These are phyloP conservation scores for Jacaranda copaia DNA, from an alignment of 257 asterid species.

Conservation along the genomic window DNA sequence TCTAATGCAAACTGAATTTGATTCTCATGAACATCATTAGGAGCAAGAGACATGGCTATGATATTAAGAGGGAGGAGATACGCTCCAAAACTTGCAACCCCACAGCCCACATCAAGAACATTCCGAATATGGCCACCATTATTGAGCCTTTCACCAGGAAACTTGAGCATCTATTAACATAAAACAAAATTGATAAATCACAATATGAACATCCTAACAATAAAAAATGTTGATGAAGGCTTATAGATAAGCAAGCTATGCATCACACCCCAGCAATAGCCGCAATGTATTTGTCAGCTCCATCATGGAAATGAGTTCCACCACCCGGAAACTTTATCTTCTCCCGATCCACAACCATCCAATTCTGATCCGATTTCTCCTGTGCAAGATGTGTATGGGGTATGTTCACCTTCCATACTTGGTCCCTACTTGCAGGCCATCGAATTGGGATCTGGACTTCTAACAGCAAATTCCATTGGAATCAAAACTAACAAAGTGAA, in stretches of 20 bases:
- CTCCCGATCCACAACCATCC: slow-evolving; percentile 97
- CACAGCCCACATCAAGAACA: slow-evolving; percentile 98
- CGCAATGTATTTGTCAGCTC: slow-evolving; percentile 86
- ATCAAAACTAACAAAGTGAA: slow-evolving; percentile 55
- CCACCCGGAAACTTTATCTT: slow-evolving; percentile 95
- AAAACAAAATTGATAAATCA: slow-evolving; percentile 8
- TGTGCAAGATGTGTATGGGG: slow-evolving; percentile 94
- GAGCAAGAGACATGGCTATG: slow-evolving; percentile 94
- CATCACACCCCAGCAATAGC: slow-evolving; percentile 85
- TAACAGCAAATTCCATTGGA: slow-evolving; percentile 65
- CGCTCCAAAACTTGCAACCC: slow-evolving; percentile 98
- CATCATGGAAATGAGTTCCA: slow-evolving; percentile 93
- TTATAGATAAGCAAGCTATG: neutral
- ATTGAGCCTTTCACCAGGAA: slow-evolving; percentile 74
- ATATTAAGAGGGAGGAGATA: slow-evolving; percentile 80
- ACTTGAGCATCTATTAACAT: slow-evolving; percentile 80
- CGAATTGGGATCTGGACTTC: slow-evolving; percentile 90
- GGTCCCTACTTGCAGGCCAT: slow-evolving; percentile 93
- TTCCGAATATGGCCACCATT: slow-evolving; percentile 77
- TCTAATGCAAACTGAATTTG: slow-evolving; percentile 97
- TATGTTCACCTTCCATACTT: slow-evolving; percentile 95
- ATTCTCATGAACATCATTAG: slow-evolving; percentile 95
- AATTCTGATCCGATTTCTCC: slow-evolving; percentile 89
- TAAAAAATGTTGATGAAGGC: neutral
- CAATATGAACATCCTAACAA: neutral